A percentile compares a stretch with the other conserved stretches of the same genome.
These are phyloP conservation scores for Stemphylium beticola DNA, from an alignment of 2,329 filamentous ascomycete genomes.

Conservation along the genomic window DNA sequence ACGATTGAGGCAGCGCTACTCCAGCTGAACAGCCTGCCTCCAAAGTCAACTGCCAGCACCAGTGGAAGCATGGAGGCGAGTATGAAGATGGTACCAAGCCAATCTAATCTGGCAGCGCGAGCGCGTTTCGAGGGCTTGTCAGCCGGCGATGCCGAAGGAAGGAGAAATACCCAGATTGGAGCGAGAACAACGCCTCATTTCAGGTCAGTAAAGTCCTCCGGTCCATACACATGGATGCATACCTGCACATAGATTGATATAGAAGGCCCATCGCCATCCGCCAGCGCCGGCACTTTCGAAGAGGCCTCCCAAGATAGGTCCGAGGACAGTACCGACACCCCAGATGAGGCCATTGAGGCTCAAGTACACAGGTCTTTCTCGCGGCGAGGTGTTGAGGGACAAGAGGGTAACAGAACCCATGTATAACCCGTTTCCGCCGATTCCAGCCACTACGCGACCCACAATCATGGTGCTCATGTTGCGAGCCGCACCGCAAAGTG, in stretches of 20 bases:
- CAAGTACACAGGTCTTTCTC: conserved; percentile 45
- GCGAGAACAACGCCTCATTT: conserved; percentile 43
- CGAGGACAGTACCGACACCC: conserved; percentile 54
- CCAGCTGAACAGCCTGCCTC: conserved; percentile 58
- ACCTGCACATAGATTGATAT: conserved; percentile 56
- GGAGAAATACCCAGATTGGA: not conserved
- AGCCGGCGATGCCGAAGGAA: too few relatives aligned
- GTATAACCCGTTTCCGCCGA: conserved; percentile 50
- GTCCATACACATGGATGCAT: too few relatives aligned
- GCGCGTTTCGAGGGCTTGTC: too few relatives aligned
- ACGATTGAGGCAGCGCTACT: conserved; percentile 51
- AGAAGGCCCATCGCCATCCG: conserved; percentile 45
- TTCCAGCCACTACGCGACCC: conserved; percentile 54
- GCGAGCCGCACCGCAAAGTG: conserved; percentile 38
- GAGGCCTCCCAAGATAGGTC: conserved; percentile 45
- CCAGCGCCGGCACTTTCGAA: too few relatives aligned
- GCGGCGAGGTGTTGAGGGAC: conserved; percentile 26
- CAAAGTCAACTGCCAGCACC: conserved; percentile 55
- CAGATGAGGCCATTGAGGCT: conserved; percentile 40
- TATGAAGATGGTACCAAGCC: not conserved
- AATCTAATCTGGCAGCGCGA: not conserved
- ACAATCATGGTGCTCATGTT: conserved; percentile 42
- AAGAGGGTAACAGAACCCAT: conserved; percentile 28
- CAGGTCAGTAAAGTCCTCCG: too few relatives aligned
- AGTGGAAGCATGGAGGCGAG: not conserved